Conservation (phyloP, 257 asterid species). For the Nicotiana sylvestris region DNA sequence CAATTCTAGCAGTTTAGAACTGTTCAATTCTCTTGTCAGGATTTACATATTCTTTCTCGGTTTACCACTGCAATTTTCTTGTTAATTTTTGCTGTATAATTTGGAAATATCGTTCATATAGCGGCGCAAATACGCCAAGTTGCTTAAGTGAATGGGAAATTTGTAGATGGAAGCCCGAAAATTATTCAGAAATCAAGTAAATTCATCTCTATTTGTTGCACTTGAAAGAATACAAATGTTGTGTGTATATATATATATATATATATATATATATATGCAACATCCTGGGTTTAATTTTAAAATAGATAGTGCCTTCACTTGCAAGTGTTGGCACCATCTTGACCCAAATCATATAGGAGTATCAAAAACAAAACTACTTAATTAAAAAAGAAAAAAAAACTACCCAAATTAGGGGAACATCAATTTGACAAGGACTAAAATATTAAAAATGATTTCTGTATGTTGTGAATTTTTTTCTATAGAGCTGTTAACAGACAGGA, state of each 20-base stretch:
- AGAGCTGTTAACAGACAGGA: conserved; percentile 44
- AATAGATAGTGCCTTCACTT: conserved; percentile 18
- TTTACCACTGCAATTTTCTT: no score
- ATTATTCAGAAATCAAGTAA: conserved; percentile 1
- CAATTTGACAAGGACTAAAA: not conserved
- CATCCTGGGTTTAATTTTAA: conserved; percentile 5
- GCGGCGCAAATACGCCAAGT: not conserved
- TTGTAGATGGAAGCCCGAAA: not conserved
- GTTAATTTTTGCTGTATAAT: no score
- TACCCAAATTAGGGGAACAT: conserved; percentile 24
- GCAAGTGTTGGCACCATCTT: conserved; percentile 18
- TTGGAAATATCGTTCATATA: not conserved
- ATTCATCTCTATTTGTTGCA: conserved; percentile 14
- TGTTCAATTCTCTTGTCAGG: no score
- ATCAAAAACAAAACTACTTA: not conserved
- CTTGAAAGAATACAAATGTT: conserved; percentile 20
- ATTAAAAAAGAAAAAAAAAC: conserved; percentile 10
- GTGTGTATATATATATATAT: not conserved
- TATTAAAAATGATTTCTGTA: conserved; percentile 15
- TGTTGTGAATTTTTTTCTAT: not conserved
- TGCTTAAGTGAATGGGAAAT: not conserved
- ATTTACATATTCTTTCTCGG: no score
- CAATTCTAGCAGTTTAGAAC: no score
- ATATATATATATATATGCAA: conserved; percentile 11
- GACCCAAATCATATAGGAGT: conserved; percentile 10